Conservation (phyloP, 2,329 filamentous ascomycete species). For the Chalara sp. region DNA sequence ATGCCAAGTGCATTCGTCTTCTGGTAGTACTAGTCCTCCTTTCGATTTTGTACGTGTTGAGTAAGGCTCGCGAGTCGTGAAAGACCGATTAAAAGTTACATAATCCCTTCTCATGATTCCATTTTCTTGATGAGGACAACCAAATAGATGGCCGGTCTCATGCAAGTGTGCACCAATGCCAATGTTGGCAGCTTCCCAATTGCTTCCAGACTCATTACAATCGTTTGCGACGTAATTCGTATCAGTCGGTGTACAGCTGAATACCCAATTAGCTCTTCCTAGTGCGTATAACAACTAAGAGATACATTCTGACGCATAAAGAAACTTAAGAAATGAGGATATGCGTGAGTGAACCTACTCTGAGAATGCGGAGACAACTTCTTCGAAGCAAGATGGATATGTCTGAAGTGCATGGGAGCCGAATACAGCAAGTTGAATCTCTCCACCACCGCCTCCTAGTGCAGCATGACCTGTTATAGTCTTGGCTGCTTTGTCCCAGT, state of each 20-base stretch:
- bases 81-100: conserved; percentile 74
- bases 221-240: conserved; percentile 76
- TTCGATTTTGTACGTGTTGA: conserved; percentile 81
- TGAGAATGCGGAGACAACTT: conserved; percentile 80
- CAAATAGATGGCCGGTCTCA: conserved; percentile 84
- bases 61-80: conserved; percentile 74
- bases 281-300: too few species aligned
- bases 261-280: too few species aligned
- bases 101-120: conserved; percentile 94
- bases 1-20: conserved; percentile 89
- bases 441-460: conserved; percentile 68
- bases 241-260: conserved; percentile 75
- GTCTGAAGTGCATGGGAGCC: conserved; percentile 89
- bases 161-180: conserved; percentile 91
- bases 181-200: conserved; percentile 92
- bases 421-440: conserved; percentile 79
- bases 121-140: conserved; percentile 80
- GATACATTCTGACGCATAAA: too few species aligned
- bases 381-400: conserved; percentile 83
- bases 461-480: conserved; percentile 76
- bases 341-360: conserved; percentile 38
- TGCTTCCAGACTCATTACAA: conserved; percentile 79
- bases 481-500: conserved; percentile 71
- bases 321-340: too few species aligned
- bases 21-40: conserved; percentile 65